Evolutionary conservation across 768 basidiomycete genomes (phyloP).

Genomic region (Leucogyrophana mollusca): DNA sequence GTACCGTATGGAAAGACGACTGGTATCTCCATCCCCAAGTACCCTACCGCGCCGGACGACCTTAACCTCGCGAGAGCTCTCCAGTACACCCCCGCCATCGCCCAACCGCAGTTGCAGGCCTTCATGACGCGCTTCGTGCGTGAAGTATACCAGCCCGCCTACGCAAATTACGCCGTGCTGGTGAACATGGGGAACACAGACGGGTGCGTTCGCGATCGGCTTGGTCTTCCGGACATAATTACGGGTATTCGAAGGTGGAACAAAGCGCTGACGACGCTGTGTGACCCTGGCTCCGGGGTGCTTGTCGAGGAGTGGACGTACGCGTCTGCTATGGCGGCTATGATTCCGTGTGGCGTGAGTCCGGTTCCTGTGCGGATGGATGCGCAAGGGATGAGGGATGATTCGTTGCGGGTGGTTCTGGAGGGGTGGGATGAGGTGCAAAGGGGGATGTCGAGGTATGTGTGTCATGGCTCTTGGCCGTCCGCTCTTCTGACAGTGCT

Average conservation of each 20-base stretch:
- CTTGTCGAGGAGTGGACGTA: slow-evolving; percentile 75
- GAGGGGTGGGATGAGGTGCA: slow-evolving; percentile 61
- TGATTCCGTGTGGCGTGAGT: slow-evolving; percentile 37
- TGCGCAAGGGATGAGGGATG: slow-evolving; percentile 62
- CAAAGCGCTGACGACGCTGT: slow-evolving; percentile 57
- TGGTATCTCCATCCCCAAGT: slow-evolving; percentile 63
- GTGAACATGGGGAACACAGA: slow-evolving; percentile 72
- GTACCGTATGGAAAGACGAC: too few species aligned
- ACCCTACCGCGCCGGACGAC: slow-evolving; percentile 39
- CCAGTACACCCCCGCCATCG: slow-evolving; percentile 55
- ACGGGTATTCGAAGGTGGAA: slow-evolving; percentile 55
- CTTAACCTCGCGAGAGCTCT: slow-evolving; percentile 63
- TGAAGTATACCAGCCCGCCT: slow-evolving; percentile 54
- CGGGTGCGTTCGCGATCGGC: slow-evolving; percentile 32
- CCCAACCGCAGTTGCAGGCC: slow-evolving; percentile 30
- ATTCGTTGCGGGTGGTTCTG: slow-evolving; percentile 57
- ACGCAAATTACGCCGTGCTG: slow-evolving; percentile 56
- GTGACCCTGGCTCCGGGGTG: slow-evolving; percentile 62
- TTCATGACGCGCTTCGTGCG: slow-evolving; percentile 26
- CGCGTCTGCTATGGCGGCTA: slow-evolving; percentile 47
- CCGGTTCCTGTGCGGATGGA: slow-evolving; percentile 68
- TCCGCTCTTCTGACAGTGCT: neutral
- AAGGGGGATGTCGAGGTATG: slow-evolving; percentile 55
- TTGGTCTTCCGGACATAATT: slow-evolving; percentile 9
- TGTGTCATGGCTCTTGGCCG: neutral